Base-by-base conservation (phyloP, 345 rosid species). In the Heritiera fomes region DNA sequence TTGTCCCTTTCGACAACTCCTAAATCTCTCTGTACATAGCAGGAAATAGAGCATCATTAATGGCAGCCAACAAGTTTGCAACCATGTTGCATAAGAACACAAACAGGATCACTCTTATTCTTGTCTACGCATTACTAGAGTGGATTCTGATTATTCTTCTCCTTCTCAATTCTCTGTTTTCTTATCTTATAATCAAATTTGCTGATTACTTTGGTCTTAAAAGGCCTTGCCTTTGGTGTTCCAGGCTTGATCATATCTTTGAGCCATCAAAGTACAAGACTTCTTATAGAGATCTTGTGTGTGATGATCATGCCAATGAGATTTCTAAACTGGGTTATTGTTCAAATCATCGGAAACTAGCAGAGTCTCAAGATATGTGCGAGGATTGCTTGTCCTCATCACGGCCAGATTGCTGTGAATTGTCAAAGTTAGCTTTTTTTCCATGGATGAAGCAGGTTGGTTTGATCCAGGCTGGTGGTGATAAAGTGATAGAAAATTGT, bases 41-140 rank as follows among this genome's bases (percentile, higher is more conserved):
- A 72, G 78, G 76, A 77, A 53, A 61, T 61, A 80, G 75, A 82
- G 77, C 53, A 60, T 72, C 86, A 45, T 79, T 85, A n/a, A 93
- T 92, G 98, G 97, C 93, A 59, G 90, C 95, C 82, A 94, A 94
- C 90, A 94, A 84, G 74, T 94, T 94, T 83, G 97, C 98, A 41
- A 90, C 92, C 58, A 82, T 90, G 86, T 64, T 94, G 46, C 94
- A 93, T 82, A 88, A 89, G 41, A 92, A 90, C 85, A 94, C 92
- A 71, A 94, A 93, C 86, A 84, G 83, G 80, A 80, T 94, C 79
- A 90, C 95, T 41, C 83, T 97, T 70, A 80, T 91, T 59, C 86
- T 97, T 85, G 81, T 93, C 83, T 97, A 97, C 80, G 96, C 93
- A 52, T 40, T 94, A n/a, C 95, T 97, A 5, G 99, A 97, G 76